Evolutionary conservation across 371 early-diverging fungal species (phyloP).

Genomic region (Sanchytrium tribonematis): DNA sequence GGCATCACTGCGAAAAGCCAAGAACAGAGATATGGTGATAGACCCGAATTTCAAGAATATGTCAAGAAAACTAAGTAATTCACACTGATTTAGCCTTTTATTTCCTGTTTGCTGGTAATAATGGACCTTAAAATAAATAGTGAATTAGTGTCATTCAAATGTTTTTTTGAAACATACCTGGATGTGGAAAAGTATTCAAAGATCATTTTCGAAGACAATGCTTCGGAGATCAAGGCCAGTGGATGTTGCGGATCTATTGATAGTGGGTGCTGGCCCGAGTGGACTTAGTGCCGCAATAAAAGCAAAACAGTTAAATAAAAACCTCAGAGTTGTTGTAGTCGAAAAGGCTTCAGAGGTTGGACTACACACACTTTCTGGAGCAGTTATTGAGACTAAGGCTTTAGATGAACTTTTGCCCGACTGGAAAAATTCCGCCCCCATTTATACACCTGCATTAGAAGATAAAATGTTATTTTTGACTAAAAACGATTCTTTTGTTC

Average conservation of each 20-base stretch:
- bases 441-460: conserved; percentile 51
- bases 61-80: not conserved
- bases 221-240: not conserved
- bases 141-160: too few relatives aligned
- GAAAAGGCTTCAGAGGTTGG: conserved; percentile 88
- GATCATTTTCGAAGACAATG: not conserved
- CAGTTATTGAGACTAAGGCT: conserved; percentile 73
- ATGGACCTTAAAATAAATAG: too few relatives aligned
- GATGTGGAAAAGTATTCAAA: too few relatives aligned
- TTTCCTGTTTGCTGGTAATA: too few relatives aligned
- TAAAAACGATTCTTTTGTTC: conserved; percentile 38
- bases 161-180: too few relatives aligned
- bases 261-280: conserved; percentile 85
- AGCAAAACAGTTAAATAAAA: conserved; percentile 60
- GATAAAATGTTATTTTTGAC: conserved; percentile 72
- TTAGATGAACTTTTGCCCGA: conserved; percentile 81
- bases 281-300: conserved; percentile 82
- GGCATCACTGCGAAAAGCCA: not conserved
- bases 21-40: not conserved
- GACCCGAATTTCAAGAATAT: not conserved
- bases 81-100: too few relatives aligned
- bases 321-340: conserved; percentile 60
- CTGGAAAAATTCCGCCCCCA: conserved; percentile 77
- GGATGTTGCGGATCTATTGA: conserved; percentile 49
- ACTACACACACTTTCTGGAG: conserved; percentile 76